Evolutionary conservation across 2,329 filamentous ascomycete species (phyloP).

Genomic region (Aspergillus japonicus): DNA sequence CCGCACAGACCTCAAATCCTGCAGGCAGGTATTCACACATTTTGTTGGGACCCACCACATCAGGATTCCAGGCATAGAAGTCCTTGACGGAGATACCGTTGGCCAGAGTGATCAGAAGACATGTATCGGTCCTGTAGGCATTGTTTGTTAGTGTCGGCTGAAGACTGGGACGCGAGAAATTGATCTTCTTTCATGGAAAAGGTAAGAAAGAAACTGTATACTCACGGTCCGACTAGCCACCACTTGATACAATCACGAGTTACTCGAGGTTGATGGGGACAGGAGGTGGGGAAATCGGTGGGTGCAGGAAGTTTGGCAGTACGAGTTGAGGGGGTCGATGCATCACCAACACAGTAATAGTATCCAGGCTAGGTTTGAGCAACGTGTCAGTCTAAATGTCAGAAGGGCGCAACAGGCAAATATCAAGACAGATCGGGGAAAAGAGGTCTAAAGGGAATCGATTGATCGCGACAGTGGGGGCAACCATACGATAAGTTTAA

Average conservation of each 20-base stretch:
- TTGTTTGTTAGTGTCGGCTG: too few species aligned
- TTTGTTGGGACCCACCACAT: too few species aligned
- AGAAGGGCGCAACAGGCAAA: background rate
- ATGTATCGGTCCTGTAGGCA: too few species aligned
- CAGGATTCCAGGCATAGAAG: too few species aligned
- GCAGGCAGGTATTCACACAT: too few species aligned
- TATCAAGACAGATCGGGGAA: background rate
- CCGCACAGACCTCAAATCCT: too few species aligned
- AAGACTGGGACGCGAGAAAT: too few species aligned
- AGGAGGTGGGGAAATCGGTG: background rate
- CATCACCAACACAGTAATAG: constrained; percentile 10
- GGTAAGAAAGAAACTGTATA: background rate
- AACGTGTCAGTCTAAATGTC: background rate
- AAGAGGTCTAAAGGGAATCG: background rate
- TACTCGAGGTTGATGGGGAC: too few species aligned
- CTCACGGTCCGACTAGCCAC: constrained; percentile 5
- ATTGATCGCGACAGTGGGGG: background rate
- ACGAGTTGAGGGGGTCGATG: constrained; percentile 9
- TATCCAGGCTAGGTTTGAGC: background rate
- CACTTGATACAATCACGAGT: background rate
- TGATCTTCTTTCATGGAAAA: too few species aligned
- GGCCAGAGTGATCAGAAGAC: too few species aligned
- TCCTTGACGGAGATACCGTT: too few species aligned
- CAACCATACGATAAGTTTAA: background rate
- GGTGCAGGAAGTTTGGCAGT: constrained; percentile 3